phyloP scores from a whole-genome alignment of 2,329 filamentous ascomycete genomes.

The Neopestalotiopsis clavispora region DNA sequence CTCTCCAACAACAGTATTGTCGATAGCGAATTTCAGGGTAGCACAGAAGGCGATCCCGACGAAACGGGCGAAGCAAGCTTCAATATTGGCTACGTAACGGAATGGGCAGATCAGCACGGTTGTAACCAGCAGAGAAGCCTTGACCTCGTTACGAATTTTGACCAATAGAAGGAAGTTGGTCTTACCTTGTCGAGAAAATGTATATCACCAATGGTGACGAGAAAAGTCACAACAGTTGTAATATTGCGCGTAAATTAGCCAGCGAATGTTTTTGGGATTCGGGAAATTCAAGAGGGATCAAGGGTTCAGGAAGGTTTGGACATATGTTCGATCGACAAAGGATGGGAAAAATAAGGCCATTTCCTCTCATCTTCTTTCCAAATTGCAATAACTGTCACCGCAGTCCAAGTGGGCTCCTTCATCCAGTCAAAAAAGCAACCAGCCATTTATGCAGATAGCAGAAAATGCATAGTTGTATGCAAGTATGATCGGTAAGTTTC shows the following conservation, averaged over 20 bases:
- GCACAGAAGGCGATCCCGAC: background rate
- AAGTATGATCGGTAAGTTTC: background rate
- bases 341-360: background rate
- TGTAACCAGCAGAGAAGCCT: background rate
- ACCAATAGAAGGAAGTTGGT: background rate
- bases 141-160: background rate
- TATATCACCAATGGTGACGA: background rate
- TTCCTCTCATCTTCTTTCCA: background rate
- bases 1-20: background rate
- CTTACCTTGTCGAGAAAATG: background rate
- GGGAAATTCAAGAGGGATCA: background rate
- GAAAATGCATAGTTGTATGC: background rate
- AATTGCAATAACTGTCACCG: background rate
- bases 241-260: no score
- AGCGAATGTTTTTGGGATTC: no score
- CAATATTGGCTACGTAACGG: background rate
- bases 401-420: background rate
- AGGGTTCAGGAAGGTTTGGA: background rate
- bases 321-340: background rate
- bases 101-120: background rate
- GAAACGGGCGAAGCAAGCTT: background rate
- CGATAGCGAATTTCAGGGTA: background rate
- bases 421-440: background rate
- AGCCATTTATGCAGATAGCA: background rate
- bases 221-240: background rate